These are phyloP conservation scores for Hippophae rhamnoides DNA, from an alignment of 306 rosid species.

Conservation along the genomic window DNA sequence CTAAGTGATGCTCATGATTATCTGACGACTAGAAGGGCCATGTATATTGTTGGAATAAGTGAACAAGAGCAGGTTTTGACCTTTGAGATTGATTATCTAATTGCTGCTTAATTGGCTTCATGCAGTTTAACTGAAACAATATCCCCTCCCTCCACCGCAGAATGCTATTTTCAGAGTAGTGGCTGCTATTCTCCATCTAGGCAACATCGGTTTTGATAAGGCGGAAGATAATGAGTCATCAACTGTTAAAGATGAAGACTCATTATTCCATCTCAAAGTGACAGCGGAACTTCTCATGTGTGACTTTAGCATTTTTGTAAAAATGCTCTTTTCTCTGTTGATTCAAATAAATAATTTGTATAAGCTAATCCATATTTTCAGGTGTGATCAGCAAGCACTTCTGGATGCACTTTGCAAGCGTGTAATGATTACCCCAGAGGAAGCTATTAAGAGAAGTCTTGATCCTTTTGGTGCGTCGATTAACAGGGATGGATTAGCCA, in stretches of 20 bases:
- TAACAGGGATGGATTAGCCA: slow-evolving; percentile 90
- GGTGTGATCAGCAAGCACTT: slow-evolving; percentile 63
- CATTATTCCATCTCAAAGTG: slow-evolving; percentile 69
- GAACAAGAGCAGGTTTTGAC: slow-evolving; percentile 60
- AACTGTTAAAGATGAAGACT: slow-evolving; percentile 57
- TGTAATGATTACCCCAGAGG: slow-evolving; percentile 85
- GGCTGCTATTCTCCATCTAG: slow-evolving; percentile 93
- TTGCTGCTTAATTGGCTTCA: no score
- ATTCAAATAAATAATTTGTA: slow-evolving; percentile 4
- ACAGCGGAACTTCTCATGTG: slow-evolving; percentile 89
- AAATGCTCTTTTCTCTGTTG: slow-evolving; percentile 14
- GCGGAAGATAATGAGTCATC: slow-evolving; percentile 71
- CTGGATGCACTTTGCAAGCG: slow-evolving; percentile 78
- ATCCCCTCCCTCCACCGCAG: slow-evolving; percentile 27
- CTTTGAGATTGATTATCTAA: background rate
- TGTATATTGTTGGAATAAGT: slow-evolving; percentile 84
- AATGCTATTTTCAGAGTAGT: slow-evolving; percentile 85
- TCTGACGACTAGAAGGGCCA: slow-evolving; percentile 80
- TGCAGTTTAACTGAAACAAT: no score
- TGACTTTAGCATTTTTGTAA: slow-evolving; percentile 26
- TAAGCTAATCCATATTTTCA: slow-evolving; percentile 25
- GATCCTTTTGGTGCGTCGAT: slow-evolving; percentile 68
- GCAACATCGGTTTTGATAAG: slow-evolving; percentile 58
- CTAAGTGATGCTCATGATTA: slow-evolving; percentile 65
- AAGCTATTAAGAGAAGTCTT: slow-evolving; percentile 67